Evolutionary conservation across 352 stramenopile species (phyloP), one percentile per base, ranked within the genome.

Genomic region (Globisporangium ultimum): DNA sequence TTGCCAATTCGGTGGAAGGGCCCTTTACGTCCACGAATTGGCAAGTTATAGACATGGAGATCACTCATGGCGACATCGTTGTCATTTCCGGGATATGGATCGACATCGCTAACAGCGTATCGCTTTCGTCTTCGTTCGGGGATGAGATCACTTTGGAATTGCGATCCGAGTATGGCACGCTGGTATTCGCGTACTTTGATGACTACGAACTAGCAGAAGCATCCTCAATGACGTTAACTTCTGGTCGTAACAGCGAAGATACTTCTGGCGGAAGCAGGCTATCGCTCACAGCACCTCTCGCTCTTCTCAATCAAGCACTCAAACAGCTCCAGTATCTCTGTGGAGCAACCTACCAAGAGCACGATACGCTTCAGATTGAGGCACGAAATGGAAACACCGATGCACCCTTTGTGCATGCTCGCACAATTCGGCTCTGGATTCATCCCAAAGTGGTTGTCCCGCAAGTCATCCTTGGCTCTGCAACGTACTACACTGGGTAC

Each of bases 401-500:
- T 1, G 36, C 52, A 11, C 21, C 22, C 5, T 45, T 57, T 32
- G 55, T 36, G 13, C 70, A 78, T 32, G 13, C 62, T n/a, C 65
- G 65, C 12, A 54, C 12, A 28, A 67, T 74, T 41, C 40, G 14
- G 4, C 32, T 83, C 28, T 45, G 66, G 17, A 70, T 80, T 22
- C 50, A n/a, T 10, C 32, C 53, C 9, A 59, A 70, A 24, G 55
- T 67, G 0, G 38, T 75, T 0, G 40, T 79, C 22, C 75, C 75
- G 9, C 60, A 53, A 10, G 67, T 84, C 17, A n/a, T 47, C 10
- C 51, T 74, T 8, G 60, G 46, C 21, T 49, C 61, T 21, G 58
- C 38, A 24, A 71, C 77, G 40, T 78, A 75, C 40, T 70, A 70
- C 15, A 63, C 53, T 13, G 48, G 62, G 51, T 53, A 46, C 58